Evolutionary conservation across 805 yeast genomes (phyloP), one percentile per base, ranked within the genome.

Genomic region (Suhomyces sp.): DNA sequence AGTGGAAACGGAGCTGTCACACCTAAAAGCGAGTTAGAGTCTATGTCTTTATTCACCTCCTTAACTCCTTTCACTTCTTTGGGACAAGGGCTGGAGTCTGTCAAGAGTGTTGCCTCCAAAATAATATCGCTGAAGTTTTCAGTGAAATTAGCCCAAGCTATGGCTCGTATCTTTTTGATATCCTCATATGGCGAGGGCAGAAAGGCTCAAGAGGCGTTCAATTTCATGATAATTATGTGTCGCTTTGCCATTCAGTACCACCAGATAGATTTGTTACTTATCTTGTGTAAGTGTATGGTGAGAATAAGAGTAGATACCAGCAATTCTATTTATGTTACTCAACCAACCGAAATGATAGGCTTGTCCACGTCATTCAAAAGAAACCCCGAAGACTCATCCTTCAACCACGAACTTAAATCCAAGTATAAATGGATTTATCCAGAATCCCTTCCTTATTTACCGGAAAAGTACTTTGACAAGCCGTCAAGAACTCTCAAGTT

Each of bases 261-360:
- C 15, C 62, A 74, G 17, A 61, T 67, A 3, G 71, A 70, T 8
- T 57, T 77, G 4, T 66, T 81, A 46, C 65, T 87, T n/a, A 70
- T 76, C 4, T 65, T 82, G 2, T 71, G 84, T 6, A 76, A 85
- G 48, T 68, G 83, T 13, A 67, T 88, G 51, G 69, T 81, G 17
- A 72, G 90, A 55, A 69, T 86, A 1, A 72, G 93, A 49, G 73
- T 73, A 0, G 77, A 83, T 1, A 62, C 70, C 12, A 76, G 75
- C 3, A 71, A 74, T 5, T 67, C 65, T 35, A 66, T 87, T 1
- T 81, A 74, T 60, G 69, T 87, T 44, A 67, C 82, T 2, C 69
- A 74, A 6, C 86, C 87, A 4, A 63, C 67, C 1, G 89, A 87
- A 62, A 81, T 86, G 73, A 86, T 82, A 42, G 90, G 89, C 0